Base-by-base conservation (phyloP, 805 yeast species). In the Candida michaelii region DNA sequence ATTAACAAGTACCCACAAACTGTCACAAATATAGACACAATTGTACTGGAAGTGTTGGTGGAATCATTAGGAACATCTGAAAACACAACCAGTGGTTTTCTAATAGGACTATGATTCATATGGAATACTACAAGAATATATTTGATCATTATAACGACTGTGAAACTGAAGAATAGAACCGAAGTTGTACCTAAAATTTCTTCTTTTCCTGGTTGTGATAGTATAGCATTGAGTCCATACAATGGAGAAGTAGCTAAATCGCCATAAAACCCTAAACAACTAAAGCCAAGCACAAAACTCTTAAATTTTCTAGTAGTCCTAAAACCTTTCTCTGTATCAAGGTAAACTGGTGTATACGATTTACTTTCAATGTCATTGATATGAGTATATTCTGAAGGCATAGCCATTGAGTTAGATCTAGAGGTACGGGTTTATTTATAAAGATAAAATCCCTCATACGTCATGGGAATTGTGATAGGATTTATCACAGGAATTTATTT, bases 191-290 rank as follows among this genome's bases (percentile, higher is more conserved):
- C 83, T 36, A 69, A 63, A 19, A 76, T 53, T 27, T 76, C 76
- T 0, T 63, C 60, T 24, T 60, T 45, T 11, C 65, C 53, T 0
- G 79, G 27, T 10, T 4, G 27, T 25, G 48, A 14, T 53, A 50
- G 45, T 56, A 63, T 29, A 51, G 31, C 14, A 38, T 72, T 64
- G 48, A 69, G 53, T 8, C 69, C 73, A 55, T 80, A 80, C 42
- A 80, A 58, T 2, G 85, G 84, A 9, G 82, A 76, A 4, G 84
- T 79, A 23, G 82, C 83, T 43, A 80, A 62, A 57, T 80, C 84
- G 39, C 85, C 84, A 54, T 79, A 80, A 32, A 79, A 13, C 16
- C 85, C 85, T 30, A 80, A 61, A 4, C 79, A 71, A 13, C 17
- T 27, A 27, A 27, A 27, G 13, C 30, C 12, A 13, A 27, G 15